Evolutionary conservation across 202 grass and related monocot species (phyloP), one percentile per base, ranked within the genome.

Genomic region (Schoenoplectus triqueter): DNA sequence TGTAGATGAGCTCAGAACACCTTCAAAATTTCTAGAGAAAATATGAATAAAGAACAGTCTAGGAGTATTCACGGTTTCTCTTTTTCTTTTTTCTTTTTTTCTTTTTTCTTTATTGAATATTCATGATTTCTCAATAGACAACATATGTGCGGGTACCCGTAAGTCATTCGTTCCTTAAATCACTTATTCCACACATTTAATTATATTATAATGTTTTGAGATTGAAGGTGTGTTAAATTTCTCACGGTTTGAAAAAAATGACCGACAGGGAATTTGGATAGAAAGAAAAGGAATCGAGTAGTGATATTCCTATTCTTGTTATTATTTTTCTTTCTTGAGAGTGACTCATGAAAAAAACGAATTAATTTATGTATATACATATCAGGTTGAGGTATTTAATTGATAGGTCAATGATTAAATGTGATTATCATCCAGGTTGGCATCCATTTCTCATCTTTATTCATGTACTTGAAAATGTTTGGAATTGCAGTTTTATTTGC

Each of bases 331-430:
- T 18, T 78, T 40, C 22, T 60, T 42, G 74, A 78, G 51, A 78
- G 74, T 60, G 74, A 78, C 74, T 60, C 42, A 3, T 78, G 51
- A 15, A 11, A 78, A 78, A 18, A 17, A 22, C 74, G 10, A 78
- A 57, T 78, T 17, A 41, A 78, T 78, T 6, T 17, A 78, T 62
- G 2, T 17, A 78, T 60, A 42, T 18, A 66, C 5, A 81, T 82
- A 9, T 31, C 17, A 66, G 10, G 17, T 66, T 67, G 42, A 52
- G 22, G 61, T 51, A 2, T 83, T 83, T 57, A 41, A 49, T 71
- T 83, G 39, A 83, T 83, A 19, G 65, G 81, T 83, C 66, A 67
- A 83, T 83, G 48, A 83, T 83, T 83, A 83, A 71, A 55, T 83
- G 62, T 22, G 66, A 64, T 83, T 46, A 70, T 71, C 48, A 19